Evolutionary conservation across 208 protist genomes (phyloP).

Genomic region (Zelonia costaricensis): DNA sequence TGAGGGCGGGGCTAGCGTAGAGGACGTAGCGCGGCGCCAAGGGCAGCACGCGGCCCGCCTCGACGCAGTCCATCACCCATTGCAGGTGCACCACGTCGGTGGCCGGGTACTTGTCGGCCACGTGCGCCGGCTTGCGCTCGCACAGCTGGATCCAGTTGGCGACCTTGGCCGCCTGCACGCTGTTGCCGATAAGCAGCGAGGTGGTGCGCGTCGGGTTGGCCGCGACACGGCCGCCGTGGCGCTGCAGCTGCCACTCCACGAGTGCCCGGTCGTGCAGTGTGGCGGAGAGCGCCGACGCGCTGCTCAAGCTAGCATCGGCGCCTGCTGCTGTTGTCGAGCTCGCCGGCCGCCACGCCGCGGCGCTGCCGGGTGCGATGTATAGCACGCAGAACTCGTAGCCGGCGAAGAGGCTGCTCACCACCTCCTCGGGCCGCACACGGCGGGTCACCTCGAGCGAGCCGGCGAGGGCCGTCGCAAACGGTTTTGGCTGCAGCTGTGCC

Average conservation of each 20-base stretch:
- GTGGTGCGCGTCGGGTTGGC: slow-evolving; percentile 15
- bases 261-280: slow-evolving; percentile 9
- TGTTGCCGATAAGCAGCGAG: slow-evolving; percentile 31
- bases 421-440: slow-evolving; percentile 5
- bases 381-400: slow-evolving; percentile 55
- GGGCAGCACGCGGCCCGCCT: slow-evolving; percentile 19
- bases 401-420: slow-evolving; percentile 24
- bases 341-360: background rate
- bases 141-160: slow-evolving; percentile 37
- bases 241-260: slow-evolving; percentile 40
- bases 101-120: slow-evolving; percentile 8
- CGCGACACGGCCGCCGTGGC: slow-evolving; percentile 36
- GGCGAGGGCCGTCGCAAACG: slow-evolving; percentile 2
- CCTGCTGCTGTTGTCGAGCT: background rate
- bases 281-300: background rate
- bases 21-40: slow-evolving; percentile 43
- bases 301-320: too few species aligned
- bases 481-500: slow-evolving; percentile 2
- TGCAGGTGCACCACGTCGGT: slow-evolving; percentile 33
- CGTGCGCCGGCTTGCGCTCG: slow-evolving; percentile 1
- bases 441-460: slow-evolving; percentile 14
- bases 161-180: slow-evolving; percentile 20
- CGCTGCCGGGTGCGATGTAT: slow-evolving; percentile 23
- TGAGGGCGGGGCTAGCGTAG: slow-evolving; percentile 29
- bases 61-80: slow-evolving; percentile 36